A percentile compares a stretch with the other conserved stretches of the same genome.
These are phyloP conservation scores for Austroboletus festivus DNA, from an alignment of 768 basidiomycete genomes.

Conservation along the genomic window DNA sequence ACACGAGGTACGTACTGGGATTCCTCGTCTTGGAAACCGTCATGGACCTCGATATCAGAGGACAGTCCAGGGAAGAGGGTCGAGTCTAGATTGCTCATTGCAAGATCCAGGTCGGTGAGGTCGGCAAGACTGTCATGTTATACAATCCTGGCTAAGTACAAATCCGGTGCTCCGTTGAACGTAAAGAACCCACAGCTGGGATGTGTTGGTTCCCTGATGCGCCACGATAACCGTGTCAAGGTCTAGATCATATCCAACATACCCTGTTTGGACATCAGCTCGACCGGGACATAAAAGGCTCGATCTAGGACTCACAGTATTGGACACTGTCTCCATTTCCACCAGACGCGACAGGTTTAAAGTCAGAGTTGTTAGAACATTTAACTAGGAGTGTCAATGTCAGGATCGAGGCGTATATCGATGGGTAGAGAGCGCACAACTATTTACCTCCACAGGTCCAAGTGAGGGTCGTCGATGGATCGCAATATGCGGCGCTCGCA, in stretches of 20 bases:
- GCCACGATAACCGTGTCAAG: conserved; percentile 32
- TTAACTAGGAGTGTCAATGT: conserved; percentile 25
- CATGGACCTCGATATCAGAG: conserved; percentile 39
- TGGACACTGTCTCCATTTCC: conserved; percentile 41
- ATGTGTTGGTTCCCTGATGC: conserved; percentile 31
- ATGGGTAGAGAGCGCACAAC: not conserved
- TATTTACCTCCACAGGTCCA: conserved; percentile 54
- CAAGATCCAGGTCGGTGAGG: conserved; percentile 39
- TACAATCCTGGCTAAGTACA: conserved; percentile 14
- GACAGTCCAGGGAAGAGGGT: conserved; percentile 46
- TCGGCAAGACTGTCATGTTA: conserved; percentile 28
- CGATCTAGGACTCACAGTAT: conserved; percentile 35
- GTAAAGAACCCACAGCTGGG: conserved; percentile 37
- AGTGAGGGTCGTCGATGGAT: conserved; percentile 33
- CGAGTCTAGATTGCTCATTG: conserved; percentile 31
- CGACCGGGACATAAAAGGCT: no score
- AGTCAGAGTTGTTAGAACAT: conserved; percentile 42
- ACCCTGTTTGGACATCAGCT: conserved; percentile 7
- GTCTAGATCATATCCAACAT: conserved; percentile 41
- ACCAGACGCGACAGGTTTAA: conserved; percentile 43
- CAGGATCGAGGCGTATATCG: not conserved
- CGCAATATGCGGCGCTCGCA: conserved; percentile 49
- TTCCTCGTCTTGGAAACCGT: conserved; percentile 45
- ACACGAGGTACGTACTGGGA: conserved; percentile 32
- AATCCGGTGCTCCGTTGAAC: conserved; percentile 33